Conservation (phyloP, 2,329 filamentous ascomycete species). For the Cladosporium colombiae region DNA sequence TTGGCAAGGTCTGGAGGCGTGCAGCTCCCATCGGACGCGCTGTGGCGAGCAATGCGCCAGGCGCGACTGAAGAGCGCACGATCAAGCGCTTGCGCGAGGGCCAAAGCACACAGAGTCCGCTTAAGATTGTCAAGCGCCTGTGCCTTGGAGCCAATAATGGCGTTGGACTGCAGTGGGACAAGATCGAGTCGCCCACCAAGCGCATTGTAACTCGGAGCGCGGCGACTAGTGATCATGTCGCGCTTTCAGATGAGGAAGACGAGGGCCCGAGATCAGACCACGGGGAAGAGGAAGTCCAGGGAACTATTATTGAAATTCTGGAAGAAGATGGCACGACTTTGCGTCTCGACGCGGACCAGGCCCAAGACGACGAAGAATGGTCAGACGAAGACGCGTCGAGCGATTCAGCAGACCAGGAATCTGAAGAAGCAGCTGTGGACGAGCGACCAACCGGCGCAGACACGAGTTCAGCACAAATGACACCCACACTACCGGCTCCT, state of each 20-base stretch:
- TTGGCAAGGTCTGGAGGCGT: slow-evolving; percentile 51
- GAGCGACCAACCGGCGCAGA: not conserved
- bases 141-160: slow-evolving; percentile 35
- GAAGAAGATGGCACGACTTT: slow-evolving; percentile 30
- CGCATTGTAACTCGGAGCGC: slow-evolving; percentile 35
- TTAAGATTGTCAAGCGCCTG: slow-evolving; percentile 49
- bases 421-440: not conserved
- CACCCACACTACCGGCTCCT: not conserved
- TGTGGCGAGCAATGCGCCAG: slow-evolving; percentile 11
- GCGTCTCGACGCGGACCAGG: slow-evolving; percentile 22
- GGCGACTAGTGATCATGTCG: slow-evolving; percentile 26
- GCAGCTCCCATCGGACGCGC: not conserved
- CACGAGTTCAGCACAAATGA: not conserved
- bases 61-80: not conserved
- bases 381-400: slow-evolving; percentile 32
- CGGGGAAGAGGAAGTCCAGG: slow-evolving; percentile 24
- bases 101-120: slow-evolving; percentile 35
- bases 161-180: slow-evolving; percentile 33
- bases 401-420: not conserved
- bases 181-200: slow-evolving; percentile 30
- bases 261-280: not conserved
- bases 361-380: slow-evolving; percentile 23
- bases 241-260: slow-evolving; percentile 25
- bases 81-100: slow-evolving; percentile 25
- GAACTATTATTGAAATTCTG: slow-evolving; percentile 30